These are phyloP conservation scores for Wolfiporia cocos DNA, from an alignment of 1,284 basidiomycete species.

Conservation along the genomic window DNA sequence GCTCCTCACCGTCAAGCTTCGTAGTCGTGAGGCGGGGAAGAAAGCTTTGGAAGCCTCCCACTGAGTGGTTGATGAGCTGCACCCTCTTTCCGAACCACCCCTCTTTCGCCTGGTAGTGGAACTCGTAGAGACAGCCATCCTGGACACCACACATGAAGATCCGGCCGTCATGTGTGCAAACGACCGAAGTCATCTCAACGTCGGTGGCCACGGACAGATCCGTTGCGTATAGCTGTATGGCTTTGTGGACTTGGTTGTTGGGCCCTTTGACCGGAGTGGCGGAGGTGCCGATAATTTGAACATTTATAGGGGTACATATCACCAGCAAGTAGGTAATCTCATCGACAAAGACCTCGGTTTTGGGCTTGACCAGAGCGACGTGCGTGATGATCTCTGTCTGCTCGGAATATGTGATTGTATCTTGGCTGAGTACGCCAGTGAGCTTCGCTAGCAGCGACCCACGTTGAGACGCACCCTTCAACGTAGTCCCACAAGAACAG, in stretches of 20 bases:
- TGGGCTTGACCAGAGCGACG: slow-evolving; percentile 80
- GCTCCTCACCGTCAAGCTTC: slow-evolving; percentile 49
- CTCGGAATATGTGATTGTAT: slow-evolving; percentile 86
- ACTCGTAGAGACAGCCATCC: slow-evolving; percentile 89
- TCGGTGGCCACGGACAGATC: slow-evolving; percentile 78
- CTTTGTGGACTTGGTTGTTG: slow-evolving; percentile 46
- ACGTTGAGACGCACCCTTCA: slow-evolving; percentile 63
- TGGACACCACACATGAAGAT: slow-evolving; percentile 88
- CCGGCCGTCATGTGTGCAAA: slow-evolving; percentile 76
- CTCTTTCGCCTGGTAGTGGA: slow-evolving; percentile 88
- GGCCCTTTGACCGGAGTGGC: slow-evolving; percentile 40
- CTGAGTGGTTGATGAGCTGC: slow-evolving; percentile 78
- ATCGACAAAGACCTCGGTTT: slow-evolving; percentile 84
- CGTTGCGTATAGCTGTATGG: slow-evolving; percentile 88
- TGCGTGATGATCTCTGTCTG: slow-evolving; percentile 88
- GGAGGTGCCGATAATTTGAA: slow-evolving; percentile 85
- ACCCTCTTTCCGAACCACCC: slow-evolving; percentile 90
- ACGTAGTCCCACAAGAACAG: slow-evolving; percentile 97
- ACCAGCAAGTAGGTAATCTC: slow-evolving; percentile 89
- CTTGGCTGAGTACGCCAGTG: slow-evolving; percentile 44
- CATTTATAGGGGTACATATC: slow-evolving; percentile 81
- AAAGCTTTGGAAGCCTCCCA: slow-evolving; percentile 69
- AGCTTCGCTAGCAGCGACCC: background rate
- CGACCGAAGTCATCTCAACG: slow-evolving; percentile 80
- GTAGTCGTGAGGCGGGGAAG: slow-evolving; percentile 59